phyloP scores from a whole-genome alignment of 2,329 filamentous ascomycete species.

The Fusarium sp. region DNA sequence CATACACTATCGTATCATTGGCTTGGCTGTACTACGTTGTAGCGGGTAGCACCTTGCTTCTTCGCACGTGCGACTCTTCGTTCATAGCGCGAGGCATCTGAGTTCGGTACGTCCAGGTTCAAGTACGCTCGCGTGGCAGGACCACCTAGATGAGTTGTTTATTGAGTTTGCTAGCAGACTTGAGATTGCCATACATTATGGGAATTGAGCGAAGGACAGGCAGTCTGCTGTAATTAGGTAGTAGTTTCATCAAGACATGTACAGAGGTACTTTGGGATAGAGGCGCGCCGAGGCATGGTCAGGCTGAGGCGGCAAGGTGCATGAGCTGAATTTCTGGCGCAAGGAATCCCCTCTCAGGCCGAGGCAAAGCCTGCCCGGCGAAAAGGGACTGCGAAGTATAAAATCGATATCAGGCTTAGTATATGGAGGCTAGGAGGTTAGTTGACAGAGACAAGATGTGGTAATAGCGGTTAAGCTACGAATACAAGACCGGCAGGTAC shows the following conservation, averaged over 20 bases:
- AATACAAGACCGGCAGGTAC: background rate
- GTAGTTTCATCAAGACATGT: background rate
- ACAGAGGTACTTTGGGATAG: background rate
- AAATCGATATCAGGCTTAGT: background rate
- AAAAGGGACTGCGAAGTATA: background rate
- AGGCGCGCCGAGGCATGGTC: background rate
- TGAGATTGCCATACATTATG: background rate
- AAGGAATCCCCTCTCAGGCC: background rate
- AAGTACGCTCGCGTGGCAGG: conserved; percentile 3
- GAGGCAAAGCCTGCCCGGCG: background rate
- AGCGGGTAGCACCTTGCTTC: background rate
- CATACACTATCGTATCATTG: background rate
- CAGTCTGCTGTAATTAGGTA: background rate
- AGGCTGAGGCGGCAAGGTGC: conserved; percentile 7
- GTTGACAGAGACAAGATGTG: background rate
- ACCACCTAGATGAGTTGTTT: background rate
- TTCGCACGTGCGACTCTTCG: background rate
- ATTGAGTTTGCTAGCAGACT: conserved; percentile 1
- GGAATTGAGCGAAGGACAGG: conserved; percentile 11
- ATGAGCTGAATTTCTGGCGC: conserved; percentile 21
- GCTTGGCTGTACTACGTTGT: background rate
- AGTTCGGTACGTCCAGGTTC: conserved; percentile 11
- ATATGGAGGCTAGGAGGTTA: background rate
- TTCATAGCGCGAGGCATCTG: conserved; percentile 8
- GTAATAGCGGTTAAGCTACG: background rate